Evolutionary conservation across 768 basidiomycete species (phyloP), one percentile per base, ranked within the genome.

Genomic region (Kwoniella sp.): DNA sequence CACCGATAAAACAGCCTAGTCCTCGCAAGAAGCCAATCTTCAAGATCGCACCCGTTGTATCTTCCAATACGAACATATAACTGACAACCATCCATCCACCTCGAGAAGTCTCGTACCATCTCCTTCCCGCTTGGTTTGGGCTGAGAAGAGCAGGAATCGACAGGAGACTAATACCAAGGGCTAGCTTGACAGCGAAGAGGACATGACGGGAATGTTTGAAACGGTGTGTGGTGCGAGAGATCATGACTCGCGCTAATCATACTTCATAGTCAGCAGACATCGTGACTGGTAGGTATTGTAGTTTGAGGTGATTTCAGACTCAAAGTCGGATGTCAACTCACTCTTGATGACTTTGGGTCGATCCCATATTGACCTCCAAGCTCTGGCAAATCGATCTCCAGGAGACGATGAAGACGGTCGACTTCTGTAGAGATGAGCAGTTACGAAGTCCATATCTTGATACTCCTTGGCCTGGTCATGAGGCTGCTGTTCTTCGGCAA

Each of bases 21-120:
- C 74, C 61, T 51, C 80, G 63, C 44, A 70, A 74, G n/a, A 79
- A 61, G 0, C 78, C 79, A 10, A 80, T 60, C 27, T 71, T 63
- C 53, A 79, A 67, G 7, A 73, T 81, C 10, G 78, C 79, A 1
- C 80, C 80, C 1, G 78, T 79, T 19, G 74, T 74, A 2, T 71
- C 67, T 24, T 81, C 79, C 50, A 80, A 52, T 1, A 80, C 79
- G 52, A 77, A 79, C 59, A 78, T 71, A 63, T 76, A 78, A 49
- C 75, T 77, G 50, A 75, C 65, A 3, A 77, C 68, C 46, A 68
- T 68, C 79, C 79, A 80, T 55, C 74, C 74, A 6, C 77, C 79
- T 37, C 79, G 50, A 15, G 65, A 63, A 1, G 56, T 44, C 15
- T 57, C 56, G 60, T 72, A 81, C 75, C 74, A 78, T 0, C 48